Evolutionary conservation across 1,284 basidiomycete species (phyloP).

Genomic region (Sporisorium sorghi): DNA sequence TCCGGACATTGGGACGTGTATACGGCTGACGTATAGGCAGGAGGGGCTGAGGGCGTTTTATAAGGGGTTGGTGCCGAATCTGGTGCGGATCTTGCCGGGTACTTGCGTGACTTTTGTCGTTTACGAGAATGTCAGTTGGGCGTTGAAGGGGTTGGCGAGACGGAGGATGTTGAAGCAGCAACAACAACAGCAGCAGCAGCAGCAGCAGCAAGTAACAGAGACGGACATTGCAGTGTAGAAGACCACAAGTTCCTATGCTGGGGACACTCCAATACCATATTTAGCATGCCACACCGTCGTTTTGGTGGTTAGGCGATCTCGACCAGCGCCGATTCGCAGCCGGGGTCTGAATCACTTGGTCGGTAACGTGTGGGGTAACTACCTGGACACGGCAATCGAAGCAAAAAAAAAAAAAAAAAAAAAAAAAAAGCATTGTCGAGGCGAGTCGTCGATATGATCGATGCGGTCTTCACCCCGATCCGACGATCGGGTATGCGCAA

Average conservation of each 20-base stretch:
- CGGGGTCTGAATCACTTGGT: too few relatives aligned
- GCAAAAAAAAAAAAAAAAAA: too few relatives aligned
- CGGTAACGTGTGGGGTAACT: not conserved
- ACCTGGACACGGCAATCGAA: conserved; percentile 11
- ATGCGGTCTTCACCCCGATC: too few relatives aligned
- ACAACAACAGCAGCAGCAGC: too few relatives aligned
- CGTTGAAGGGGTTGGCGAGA: conserved; percentile 44
- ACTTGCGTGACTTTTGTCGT: conserved; percentile 99
- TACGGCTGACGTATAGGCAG: conserved; percentile 81
- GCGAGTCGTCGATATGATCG: too few relatives aligned
- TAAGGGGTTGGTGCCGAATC: conserved; percentile 92
- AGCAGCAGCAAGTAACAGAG: conserved; percentile 17
- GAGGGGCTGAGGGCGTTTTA: conserved; percentile 91
- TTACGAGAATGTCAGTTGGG: conserved; percentile 80
- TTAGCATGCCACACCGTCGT: too few relatives aligned
- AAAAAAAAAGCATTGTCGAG: conserved; percentile 28
- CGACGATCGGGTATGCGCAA: not conserved
- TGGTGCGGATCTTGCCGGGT: conserved; percentile 93
- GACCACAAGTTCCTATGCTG: not conserved
- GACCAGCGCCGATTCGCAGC: too few relatives aligned
- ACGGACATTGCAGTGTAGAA: conserved; percentile 14
- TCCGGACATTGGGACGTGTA: conserved; percentile 83
- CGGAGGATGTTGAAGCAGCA: conserved; percentile 19
- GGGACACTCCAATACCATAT: not conserved
- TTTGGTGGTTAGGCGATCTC: too few relatives aligned